Conservation (phyloP, 129 eudicot genomes). For the Centaurea solstitialis region DNA sequence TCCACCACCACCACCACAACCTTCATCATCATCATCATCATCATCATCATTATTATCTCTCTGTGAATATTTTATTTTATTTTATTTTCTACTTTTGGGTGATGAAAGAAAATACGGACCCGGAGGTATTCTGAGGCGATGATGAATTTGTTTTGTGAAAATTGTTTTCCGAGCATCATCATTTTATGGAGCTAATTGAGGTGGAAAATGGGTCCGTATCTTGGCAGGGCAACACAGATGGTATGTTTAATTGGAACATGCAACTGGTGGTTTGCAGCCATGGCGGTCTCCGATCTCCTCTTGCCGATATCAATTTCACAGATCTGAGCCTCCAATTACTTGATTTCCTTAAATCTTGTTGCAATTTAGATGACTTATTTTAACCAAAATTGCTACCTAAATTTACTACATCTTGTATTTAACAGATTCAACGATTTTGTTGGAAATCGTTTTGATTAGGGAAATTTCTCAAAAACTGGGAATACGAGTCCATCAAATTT, state of each 20-base stretch:
- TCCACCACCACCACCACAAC: background rate
- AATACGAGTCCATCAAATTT: background rate
- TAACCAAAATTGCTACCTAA: too few relatives aligned
- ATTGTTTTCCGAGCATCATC: background rate
- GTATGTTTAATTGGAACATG: slow-evolving; percentile 3
- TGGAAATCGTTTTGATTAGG: background rate
- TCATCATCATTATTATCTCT: background rate
- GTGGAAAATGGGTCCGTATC: slow-evolving; percentile 8
- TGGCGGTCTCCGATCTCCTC: slow-evolving; percentile 23
- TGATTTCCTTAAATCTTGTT: background rate
- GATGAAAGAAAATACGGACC: too few relatives aligned
- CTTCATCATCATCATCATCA: background rate
- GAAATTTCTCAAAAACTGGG: too few relatives aligned
- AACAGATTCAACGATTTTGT: background rate
- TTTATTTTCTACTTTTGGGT: background rate
- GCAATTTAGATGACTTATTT: too few relatives aligned
- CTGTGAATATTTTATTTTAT: background rate
- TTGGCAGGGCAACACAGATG: slow-evolving; percentile 38
- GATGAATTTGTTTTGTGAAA: background rate
- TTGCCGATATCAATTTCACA: background rate
- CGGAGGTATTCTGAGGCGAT: slow-evolving; percentile 1
- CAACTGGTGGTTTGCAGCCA: slow-evolving; percentile 35
- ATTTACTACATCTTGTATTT: background rate
- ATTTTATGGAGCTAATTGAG: slow-evolving; percentile 13
- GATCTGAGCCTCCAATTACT: background rate